phyloP scores from a whole-genome alignment of 2,329 filamentous ascomycete genomes.

The Alternaria sp. region DNA sequence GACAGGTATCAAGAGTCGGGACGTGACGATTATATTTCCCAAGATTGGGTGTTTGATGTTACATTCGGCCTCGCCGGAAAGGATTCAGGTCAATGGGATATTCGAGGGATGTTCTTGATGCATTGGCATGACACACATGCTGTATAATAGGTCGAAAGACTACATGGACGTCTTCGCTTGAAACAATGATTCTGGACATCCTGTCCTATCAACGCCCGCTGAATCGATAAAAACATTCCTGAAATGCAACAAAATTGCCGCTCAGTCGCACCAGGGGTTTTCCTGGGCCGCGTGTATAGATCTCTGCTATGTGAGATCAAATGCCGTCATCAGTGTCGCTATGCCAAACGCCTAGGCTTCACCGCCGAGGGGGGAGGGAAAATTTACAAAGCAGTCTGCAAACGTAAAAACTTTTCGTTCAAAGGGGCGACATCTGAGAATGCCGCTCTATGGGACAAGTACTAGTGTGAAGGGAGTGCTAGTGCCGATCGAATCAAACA shows the following conservation, averaged over 20 bases:
- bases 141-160: constrained; percentile 17
- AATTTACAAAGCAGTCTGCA: constrained; percentile 21
- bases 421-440: constrained; percentile 9
- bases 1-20: not conserved
- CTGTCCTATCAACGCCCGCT: constrained; percentile 20
- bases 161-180: constrained; percentile 11
- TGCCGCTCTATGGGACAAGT: constrained; percentile 7
- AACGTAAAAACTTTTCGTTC: constrained; percentile 24
- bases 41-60: constrained; percentile 4
- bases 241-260: constrained; percentile 26
- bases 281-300: constrained; percentile 8
- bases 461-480: constrained; percentile 10
- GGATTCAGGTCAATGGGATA: not conserved
- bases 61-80: not conserved
- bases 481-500: constrained; percentile 1
- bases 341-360: constrained; percentile 16
- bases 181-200: constrained; percentile 16
- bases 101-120: constrained; percentile 1
- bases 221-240: constrained; percentile 23
- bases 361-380: constrained; percentile 10
- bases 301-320: constrained; percentile 8
- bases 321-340: constrained; percentile 30
- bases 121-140: constrained; percentile 11
- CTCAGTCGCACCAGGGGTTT: constrained; percentile 3
- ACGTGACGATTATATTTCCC: not conserved